Evolutionary conservation across 2,329 filamentous ascomycete species (phyloP).

Genomic region (Fusarium mexicanum): DNA sequence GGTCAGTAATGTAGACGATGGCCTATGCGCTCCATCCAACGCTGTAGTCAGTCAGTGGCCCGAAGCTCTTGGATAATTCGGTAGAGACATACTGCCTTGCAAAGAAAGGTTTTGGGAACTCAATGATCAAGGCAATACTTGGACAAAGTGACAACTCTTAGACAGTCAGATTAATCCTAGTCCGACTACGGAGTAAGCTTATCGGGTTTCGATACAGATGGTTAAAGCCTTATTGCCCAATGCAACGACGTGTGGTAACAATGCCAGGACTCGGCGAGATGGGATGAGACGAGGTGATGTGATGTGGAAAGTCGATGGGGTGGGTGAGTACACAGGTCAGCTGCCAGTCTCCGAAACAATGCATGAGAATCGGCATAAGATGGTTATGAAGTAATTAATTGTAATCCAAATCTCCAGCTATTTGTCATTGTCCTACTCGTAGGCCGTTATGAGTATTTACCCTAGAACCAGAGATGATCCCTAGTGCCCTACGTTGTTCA

Average conservation of each 20-base stretch:
- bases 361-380: not conserved
- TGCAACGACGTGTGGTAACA: constrained; percentile 8
- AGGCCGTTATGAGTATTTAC: not conserved
- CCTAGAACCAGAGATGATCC: not conserved
- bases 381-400: not conserved
- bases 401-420: not conserved
- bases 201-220: not conserved
- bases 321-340: constrained; percentile 5
- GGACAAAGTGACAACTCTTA: not conserved
- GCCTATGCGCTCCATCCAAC: constrained; percentile 1
- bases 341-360: constrained; percentile 33
- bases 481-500: not conserved
- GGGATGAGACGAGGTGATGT: not conserved
- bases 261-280: not conserved
- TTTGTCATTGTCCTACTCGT: constrained; percentile 1
- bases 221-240: not conserved
- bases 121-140: not conserved
- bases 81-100: not conserved
- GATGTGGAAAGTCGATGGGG: not conserved
- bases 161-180: not conserved
- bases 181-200: not conserved
- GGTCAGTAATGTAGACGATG: not conserved
- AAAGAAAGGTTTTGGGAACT: not conserved
- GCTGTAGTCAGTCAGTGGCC: not conserved
- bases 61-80: not conserved